These are phyloP conservation scores for Nannochloropsis oceanica DNA, from an alignment of 108 stramenopile genomes.

Conservation along the genomic window DNA sequence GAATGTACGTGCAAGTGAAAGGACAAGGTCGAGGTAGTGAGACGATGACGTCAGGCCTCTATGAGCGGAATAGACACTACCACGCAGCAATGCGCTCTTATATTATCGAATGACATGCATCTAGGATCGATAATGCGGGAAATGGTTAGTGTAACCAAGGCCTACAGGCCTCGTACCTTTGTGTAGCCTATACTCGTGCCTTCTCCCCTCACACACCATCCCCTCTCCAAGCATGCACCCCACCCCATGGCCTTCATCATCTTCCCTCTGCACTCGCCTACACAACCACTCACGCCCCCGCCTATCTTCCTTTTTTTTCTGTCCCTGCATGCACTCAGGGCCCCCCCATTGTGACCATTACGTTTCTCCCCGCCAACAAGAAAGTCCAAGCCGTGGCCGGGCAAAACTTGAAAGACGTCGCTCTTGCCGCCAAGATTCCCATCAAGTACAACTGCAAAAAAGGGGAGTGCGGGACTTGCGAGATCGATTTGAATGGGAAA, in stretches of 20 bases:
- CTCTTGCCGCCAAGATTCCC: neutral
- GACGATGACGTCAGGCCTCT: neutral
- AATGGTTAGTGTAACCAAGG: too few relatives aligned
- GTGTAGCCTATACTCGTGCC: too few relatives aligned
- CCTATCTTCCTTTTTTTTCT: neutral
- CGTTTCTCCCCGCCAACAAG: neutral
- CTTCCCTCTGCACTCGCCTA: too few relatives aligned
- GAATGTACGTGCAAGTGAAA: neutral
- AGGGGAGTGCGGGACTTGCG: slow-evolving; percentile 80
- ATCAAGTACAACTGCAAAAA: slow-evolving; percentile 80
- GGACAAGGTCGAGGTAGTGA: neutral
- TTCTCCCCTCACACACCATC: too few relatives aligned
- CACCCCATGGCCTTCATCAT: too few relatives aligned
- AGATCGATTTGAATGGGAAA: slow-evolving; percentile 56
- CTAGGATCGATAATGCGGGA: too few relatives aligned
- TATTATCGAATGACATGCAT: too few relatives aligned
- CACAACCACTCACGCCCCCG: too few relatives aligned
- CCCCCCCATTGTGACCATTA: neutral
- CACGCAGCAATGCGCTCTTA: too few relatives aligned
- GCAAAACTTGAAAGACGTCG: neutral
- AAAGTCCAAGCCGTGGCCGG: neutral
- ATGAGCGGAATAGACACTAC: too few relatives aligned
- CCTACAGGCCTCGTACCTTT: too few relatives aligned
- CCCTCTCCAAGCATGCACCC: too few relatives aligned
- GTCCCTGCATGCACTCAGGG: neutral